These are phyloP conservation scores for Pyrenula aspistea DNA, from an alignment of 495 filamentous ascomycete species.

Conservation along the genomic window DNA sequence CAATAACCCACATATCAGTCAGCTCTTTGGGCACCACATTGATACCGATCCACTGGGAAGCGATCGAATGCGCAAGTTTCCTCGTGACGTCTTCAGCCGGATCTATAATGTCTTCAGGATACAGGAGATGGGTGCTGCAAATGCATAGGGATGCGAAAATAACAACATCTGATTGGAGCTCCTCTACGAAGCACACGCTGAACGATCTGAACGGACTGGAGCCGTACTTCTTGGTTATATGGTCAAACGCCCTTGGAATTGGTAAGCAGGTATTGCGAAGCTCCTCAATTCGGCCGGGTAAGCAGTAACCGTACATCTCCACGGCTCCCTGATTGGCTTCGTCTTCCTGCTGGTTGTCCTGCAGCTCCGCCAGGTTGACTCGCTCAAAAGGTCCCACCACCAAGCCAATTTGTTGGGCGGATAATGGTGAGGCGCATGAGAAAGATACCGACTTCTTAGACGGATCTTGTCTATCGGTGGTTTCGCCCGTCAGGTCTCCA, in stretches of 20 bases:
- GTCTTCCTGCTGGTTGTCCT: conserved; percentile 82
- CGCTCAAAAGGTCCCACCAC: conserved; percentile 90
- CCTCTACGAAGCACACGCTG: conserved; percentile 89
- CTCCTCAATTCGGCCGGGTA: conserved; percentile 69
- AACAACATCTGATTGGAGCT: conserved; percentile 58
- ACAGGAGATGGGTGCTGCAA: conserved; percentile 77
- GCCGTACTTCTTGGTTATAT: conserved; percentile 72
- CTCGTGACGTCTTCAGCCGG: conserved; percentile 67
- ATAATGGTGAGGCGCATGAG: conserved; percentile 51
- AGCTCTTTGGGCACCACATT: conserved; percentile 71
- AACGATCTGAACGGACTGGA: conserved; percentile 80
- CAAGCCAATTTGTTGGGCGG: conserved; percentile 82
- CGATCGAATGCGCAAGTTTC: conserved; percentile 65
- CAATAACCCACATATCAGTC: conserved; percentile 80
- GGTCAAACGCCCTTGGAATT: conserved; percentile 67
- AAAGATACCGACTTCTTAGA: conserved; percentile 79
- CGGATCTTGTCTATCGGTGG: conserved; percentile 56
- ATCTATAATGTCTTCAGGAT: conserved; percentile 70
- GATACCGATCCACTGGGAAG: conserved; percentile 90
- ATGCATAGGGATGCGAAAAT: conserved; percentile 74
- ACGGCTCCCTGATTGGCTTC: conserved; percentile 73
- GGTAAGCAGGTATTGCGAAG: conserved; percentile 74
- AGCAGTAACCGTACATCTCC: conserved; percentile 77
- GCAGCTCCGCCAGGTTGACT: conserved; percentile 77
- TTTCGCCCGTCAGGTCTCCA: conserved; percentile 76